These are phyloP conservation scores for Akanthomyces muscarius DNA, from an alignment of 2,329 filamentous ascomycete species.

Conservation along the genomic window DNA sequence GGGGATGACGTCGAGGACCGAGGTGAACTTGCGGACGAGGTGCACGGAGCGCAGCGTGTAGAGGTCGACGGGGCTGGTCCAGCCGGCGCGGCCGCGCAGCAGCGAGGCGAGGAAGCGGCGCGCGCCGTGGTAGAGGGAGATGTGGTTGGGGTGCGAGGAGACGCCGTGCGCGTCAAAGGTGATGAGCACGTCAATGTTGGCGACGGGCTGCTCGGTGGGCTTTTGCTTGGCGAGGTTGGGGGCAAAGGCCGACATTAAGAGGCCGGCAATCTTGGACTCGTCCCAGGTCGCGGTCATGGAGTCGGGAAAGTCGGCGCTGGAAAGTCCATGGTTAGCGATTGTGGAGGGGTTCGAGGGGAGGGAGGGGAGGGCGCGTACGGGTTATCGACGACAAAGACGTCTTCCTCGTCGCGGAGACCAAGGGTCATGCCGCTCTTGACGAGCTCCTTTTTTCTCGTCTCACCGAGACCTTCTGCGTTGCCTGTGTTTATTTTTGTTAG, in stretches of 20 bases:
- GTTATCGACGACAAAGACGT: constrained; percentile 82
- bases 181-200: constrained; percentile 73
- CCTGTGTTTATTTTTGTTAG: constrained; percentile 43
- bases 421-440: constrained; percentile 73
- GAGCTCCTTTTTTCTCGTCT: constrained; percentile 78
- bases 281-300: constrained; percentile 83
- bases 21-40: constrained; percentile 75
- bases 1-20: constrained; percentile 68
- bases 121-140: constrained; percentile 80
- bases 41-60: constrained; percentile 78
- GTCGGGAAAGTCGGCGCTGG: constrained; percentile 68
- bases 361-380: constrained; percentile 44
- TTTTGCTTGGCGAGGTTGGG: constrained; percentile 50
- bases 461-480: constrained; percentile 81
- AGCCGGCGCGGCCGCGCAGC: constrained; percentile 59
- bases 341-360: background rate
- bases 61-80: constrained; percentile 70
- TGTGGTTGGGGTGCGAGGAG: constrained; percentile 89
- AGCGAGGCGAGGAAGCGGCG: constrained; percentile 66
- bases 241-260: constrained; percentile 71
- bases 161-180: constrained; percentile 86
- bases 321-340: background rate
- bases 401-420: constrained; percentile 68
- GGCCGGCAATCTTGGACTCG: constrained; percentile 60
- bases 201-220: constrained; percentile 36